Evolutionary conservation across 805 yeast genomes (phyloP), one percentile per base, ranked within the genome.

Genomic region (Cyberlindnera xylosilytica): DNA sequence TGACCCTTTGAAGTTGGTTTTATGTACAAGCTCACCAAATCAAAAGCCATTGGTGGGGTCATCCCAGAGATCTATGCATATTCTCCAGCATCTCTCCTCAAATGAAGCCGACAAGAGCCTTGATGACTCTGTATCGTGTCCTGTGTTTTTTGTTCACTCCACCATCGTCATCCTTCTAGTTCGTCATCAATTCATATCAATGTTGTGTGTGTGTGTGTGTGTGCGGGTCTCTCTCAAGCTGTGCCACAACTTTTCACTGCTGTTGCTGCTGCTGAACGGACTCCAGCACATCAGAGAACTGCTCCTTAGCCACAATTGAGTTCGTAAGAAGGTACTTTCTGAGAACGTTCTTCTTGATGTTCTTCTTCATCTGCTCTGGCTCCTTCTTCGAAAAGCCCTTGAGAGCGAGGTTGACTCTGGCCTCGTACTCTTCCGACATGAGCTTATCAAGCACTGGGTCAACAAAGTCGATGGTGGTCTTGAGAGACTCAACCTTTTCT

Each of bases 311-410:
- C 22, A 39, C 30, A 6, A 46, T 54, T 12, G 56, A 46, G 27
- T 51, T 49, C 30, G 69, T 66, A 52, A 74, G 65, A 20, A 79
- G 65, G 60, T 73, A 81, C 63, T 84, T 86, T 59, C 88, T 74
- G 53, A 86, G 62, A 35, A 87, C 63, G 62, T 89, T 89, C 68
- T 85, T 87, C 58, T 73, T 79, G 18, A 81, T 78, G 60, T 72
- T 72, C 39, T 66, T 68, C 58, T 76, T 74, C 49, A 74, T 52
- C 20, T 45, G 29, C 16, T 66, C 63, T 7, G 76, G 73, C 24
- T 70, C 63, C 42, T 59, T 50, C 42, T 56, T 61, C 10, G 73
- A 70, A 38, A 69, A 54, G 30, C 57, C 58, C 27, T 49, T 43
- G 20, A 70, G 56, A 29, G 74, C 66, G 29, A 51, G 48, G 35